phyloP scores from a whole-genome alignment of 169 alveolate genomes.

The Plasmodium gonderi region DNA sequence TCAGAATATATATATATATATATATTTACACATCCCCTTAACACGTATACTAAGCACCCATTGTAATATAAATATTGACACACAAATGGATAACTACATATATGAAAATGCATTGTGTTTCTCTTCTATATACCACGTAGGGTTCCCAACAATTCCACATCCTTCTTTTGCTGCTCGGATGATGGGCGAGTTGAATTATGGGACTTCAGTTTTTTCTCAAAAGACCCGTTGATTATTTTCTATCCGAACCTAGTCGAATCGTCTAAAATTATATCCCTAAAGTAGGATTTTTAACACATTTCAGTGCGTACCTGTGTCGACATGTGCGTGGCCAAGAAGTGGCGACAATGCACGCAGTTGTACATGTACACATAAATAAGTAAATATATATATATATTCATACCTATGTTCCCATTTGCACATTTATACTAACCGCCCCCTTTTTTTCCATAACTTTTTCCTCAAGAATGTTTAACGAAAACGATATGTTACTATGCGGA shows the following conservation, averaged over 20 bases:
- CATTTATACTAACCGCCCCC: background rate
- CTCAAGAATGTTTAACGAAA: constrained; percentile 49
- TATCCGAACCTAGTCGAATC: constrained; percentile 54
- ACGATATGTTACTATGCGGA: constrained; percentile 60
- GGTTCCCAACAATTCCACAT: constrained; percentile 72
- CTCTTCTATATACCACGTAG: background rate
- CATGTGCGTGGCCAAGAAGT: no score
- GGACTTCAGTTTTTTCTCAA: constrained; percentile 72
- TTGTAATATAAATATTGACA: no score
- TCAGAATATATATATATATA: background rate
- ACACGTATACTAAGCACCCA: no score
- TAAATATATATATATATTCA: background rate
- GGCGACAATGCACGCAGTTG: no score
- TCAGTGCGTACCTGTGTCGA: background rate
- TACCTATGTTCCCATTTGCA: background rate
- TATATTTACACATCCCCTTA: background rate
- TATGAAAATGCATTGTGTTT: background rate
- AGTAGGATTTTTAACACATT: constrained; percentile 5
- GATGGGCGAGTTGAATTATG: constrained; percentile 73
- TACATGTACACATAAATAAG: no score
- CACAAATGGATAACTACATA: no score
- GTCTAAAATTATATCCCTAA: constrained; percentile 41
- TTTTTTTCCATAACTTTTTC: background rate
- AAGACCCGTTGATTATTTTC: constrained; percentile 64
- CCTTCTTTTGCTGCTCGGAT: constrained; percentile 71